phyloP scores from a whole-genome alignment of 495 filamentous ascomycete genomes.

The Evansstolkia leycettana region DNA sequence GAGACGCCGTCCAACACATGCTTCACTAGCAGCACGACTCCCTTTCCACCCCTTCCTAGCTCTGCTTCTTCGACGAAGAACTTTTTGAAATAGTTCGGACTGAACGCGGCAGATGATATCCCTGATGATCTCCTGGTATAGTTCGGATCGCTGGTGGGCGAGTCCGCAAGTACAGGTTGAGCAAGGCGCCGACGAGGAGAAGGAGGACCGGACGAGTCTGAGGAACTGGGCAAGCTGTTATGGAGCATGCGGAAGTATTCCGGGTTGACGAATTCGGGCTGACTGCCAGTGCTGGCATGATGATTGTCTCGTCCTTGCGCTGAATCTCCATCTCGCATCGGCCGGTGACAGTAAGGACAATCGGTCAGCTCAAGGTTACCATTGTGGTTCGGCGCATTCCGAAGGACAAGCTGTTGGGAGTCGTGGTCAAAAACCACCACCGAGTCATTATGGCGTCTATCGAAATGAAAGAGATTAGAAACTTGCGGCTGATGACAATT shows the following conservation, averaged over 20 bases:
- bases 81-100: conserved; percentile 75
- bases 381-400: conserved; percentile 39
- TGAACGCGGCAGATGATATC: conserved; percentile 79
- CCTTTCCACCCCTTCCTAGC: conserved; percentile 84
- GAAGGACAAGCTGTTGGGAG: conserved; percentile 73
- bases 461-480: conserved; percentile 6
- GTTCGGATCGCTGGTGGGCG: conserved; percentile 16
- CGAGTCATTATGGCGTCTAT: conserved; percentile 79
- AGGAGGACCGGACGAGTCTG: conserved; percentile 31
- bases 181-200: conserved; percentile 42
- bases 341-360: conserved; percentile 82
- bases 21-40: conserved; percentile 81
- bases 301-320: conserved; percentile 25
- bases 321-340: conserved; percentile 41
- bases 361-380: conserved; percentile 41
- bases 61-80: conserved; percentile 84
- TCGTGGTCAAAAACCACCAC: conserved; percentile 83
- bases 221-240: conserved; percentile 41
- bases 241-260: conserved; percentile 92
- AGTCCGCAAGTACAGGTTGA: conserved; percentile 30
- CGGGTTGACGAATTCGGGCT: conserved; percentile 68
- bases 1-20: conserved; percentile 81
- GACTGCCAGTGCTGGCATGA: conserved; percentile 18
- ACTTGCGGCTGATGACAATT: neutral
- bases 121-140: conserved; percentile 47